Evolutionary conservation across 2,329 filamentous ascomycete species (phyloP).

Genomic region (Colletotrichum sp.): DNA sequence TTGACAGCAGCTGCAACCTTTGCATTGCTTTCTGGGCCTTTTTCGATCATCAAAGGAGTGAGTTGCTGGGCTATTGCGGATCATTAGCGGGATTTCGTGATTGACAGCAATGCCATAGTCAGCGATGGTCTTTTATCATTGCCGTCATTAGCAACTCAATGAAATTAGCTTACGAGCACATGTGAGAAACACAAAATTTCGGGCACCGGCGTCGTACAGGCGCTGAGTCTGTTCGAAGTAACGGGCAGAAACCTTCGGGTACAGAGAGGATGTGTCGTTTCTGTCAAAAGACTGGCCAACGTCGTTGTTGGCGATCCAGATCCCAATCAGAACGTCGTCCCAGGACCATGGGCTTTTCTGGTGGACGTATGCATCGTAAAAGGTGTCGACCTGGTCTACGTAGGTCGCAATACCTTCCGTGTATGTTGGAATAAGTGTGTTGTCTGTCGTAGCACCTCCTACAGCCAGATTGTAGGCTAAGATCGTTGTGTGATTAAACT

Average conservation of each 20-base stretch:
- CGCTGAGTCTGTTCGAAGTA: slow-evolving; percentile 46
- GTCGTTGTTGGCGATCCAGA: slow-evolving; percentile 64
- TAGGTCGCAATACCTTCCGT: slow-evolving; percentile 49
- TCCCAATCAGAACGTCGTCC: slow-evolving; percentile 40
- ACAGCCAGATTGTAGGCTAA: slow-evolving; percentile 59
- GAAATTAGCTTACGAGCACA: neutral
- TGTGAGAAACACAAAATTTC: slow-evolving; percentile 64
- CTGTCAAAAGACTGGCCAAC: slow-evolving; percentile 51
- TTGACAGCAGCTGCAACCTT: slow-evolving; percentile 38
- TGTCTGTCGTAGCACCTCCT: slow-evolving; percentile 60
- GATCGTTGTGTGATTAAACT: slow-evolving; percentile 49
- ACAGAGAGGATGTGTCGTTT: slow-evolving; percentile 32
- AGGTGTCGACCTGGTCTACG: slow-evolving; percentile 50
- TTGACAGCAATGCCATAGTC: neutral
- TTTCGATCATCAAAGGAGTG: slow-evolving; percentile 62
- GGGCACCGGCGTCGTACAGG: slow-evolving; percentile 58
- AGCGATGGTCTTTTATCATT: neutral
- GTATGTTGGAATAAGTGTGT: slow-evolving; percentile 55
- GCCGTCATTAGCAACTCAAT: neutral
- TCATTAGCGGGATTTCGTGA: neutral
- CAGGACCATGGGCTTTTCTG: neutral
- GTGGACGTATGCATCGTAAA: neutral
- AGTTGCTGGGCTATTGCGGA: neutral
- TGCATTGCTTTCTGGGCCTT: slow-evolving; percentile 47
- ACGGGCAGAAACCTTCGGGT: slow-evolving; percentile 41